These are phyloP conservation scores for Podospora pseudoanserina DNA, from an alignment of 495 filamentous ascomycete genomes.

Conservation along the genomic window DNA sequence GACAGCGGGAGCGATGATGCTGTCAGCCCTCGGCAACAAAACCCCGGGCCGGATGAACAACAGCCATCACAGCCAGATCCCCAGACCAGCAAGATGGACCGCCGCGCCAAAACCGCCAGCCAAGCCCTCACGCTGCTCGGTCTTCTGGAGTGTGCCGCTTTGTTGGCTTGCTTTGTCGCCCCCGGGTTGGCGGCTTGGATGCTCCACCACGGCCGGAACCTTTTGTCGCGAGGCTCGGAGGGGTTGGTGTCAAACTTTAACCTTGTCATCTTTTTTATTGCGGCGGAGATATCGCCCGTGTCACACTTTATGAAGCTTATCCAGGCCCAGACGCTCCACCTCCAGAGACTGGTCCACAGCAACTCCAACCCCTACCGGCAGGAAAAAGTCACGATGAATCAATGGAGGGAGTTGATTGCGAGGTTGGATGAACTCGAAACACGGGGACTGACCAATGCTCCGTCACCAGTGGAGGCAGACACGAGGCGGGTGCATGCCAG, in stretches of 20 bases:
- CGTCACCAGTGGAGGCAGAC: background rate
- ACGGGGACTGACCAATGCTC: background rate
- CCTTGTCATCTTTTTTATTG: slow-evolving; percentile 88
- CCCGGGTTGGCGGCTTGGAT: slow-evolving; percentile 75
- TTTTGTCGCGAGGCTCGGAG: slow-evolving; percentile 78
- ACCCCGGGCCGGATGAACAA: slow-evolving; percentile 29
- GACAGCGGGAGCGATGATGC: slow-evolving; percentile 35
- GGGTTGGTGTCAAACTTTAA: slow-evolving; percentile 88
- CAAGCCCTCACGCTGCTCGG: slow-evolving; percentile 63
- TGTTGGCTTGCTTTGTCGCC: slow-evolving; percentile 73
- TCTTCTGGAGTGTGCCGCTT: slow-evolving; percentile 66
- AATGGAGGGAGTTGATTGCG: slow-evolving; percentile 54
- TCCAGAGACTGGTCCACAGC: slow-evolving; percentile 68
- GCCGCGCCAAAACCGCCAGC: slow-evolving; percentile 19
- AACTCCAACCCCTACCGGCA: slow-evolving; percentile 43
- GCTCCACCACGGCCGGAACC: slow-evolving; percentile 67
- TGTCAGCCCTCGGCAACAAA: slow-evolving; percentile 4
- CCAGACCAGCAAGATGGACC: background rate
- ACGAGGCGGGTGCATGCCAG: slow-evolving; percentile 21
- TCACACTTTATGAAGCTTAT: slow-evolving; percentile 78
- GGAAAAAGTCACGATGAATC: slow-evolving; percentile 40
- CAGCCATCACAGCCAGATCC: slow-evolving; percentile 19
- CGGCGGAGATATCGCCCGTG: slow-evolving; percentile 76
- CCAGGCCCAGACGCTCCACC: slow-evolving; percentile 71
- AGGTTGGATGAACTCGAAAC: slow-evolving; percentile 72